Conservation (phyloP, 768 basidiomycete genomes). For the Amanita pallidorosea region DNA sequence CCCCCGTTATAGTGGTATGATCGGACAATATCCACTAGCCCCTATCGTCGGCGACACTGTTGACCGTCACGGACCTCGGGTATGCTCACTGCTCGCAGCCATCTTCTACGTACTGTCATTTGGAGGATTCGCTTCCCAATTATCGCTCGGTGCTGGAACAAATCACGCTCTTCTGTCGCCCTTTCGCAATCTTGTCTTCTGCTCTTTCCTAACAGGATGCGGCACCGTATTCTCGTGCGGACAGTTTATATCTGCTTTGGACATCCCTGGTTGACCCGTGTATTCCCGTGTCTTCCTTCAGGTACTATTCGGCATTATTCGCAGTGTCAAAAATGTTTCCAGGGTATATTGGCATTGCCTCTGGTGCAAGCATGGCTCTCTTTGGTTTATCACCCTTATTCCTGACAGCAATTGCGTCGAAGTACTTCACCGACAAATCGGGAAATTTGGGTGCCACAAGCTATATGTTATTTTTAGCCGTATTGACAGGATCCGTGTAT, state of each 20-base stretch:
- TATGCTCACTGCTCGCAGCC: constrained; percentile 54
- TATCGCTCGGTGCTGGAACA: constrained; percentile 31
- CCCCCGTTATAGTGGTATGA: constrained; percentile 49
- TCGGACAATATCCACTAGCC: constrained; percentile 72
- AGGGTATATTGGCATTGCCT: constrained; percentile 48
- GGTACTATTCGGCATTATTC: constrained; percentile 67
- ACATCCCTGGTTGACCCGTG: not conserved
- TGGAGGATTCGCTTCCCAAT: constrained; percentile 48
- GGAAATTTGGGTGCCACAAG: constrained; percentile 31
- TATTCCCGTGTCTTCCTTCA: constrained; percentile 8
- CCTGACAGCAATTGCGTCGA: constrained; percentile 53
- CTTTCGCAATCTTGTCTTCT: constrained; percentile 42
- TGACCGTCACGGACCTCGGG: constrained; percentile 57
- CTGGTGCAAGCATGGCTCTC: constrained; percentile 57
- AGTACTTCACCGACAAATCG: constrained; percentile 39
- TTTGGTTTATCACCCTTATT: constrained; percentile 79
- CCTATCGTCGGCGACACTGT: constrained; percentile 59
- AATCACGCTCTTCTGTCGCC: constrained; percentile 27
- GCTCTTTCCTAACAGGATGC: constrained; percentile 54
- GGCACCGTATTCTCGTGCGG: constrained; percentile 69
- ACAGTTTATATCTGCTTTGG: not conserved
- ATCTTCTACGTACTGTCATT: constrained; percentile 51
- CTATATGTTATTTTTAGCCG: constrained; percentile 49
- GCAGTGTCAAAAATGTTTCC: constrained; percentile 67
- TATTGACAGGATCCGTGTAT: constrained; percentile 42